Base-by-base conservation (phyloP, 306 rosid genomes). In the Lathyrus sativus region DNA sequence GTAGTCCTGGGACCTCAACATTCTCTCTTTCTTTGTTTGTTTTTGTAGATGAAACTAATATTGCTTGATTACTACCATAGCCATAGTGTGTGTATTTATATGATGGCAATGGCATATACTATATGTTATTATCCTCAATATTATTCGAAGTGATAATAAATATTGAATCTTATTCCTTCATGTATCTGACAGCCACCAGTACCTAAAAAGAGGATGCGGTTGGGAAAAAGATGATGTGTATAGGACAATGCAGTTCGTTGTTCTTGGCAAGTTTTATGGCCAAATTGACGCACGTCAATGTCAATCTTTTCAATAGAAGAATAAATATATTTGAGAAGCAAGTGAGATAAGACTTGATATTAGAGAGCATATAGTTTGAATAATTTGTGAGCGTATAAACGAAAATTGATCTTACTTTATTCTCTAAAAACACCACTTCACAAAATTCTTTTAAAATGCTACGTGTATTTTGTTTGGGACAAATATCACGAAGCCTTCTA, bases 161-260 rank as follows among this genome's bases (percentile, higher is more conserved):
- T 39, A 11, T 4, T 67, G 86, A 79, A 82, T 79, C 79, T 35
- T 51, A 51, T 79, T 82, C 83, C 12, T 49, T 58, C 42, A 46
- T 45, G 44, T 5, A 57, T 66, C 29, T 69, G 26, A 24, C 0
- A 63, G 22, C 53, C 13, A 22, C 58, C n/a, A 48, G 24, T 54
- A 13, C 17, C 59, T n/a, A 48, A 66, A 46, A 66, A 14, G 45
- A 45, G 14, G 57, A 46, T 48, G 9, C 9, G 3, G 37, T 24
- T 7, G 7, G 57, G 31, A 4, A 19, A 51, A 19, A 13, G 13
- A 0, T 0, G 7, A 6, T 19, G 33, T 53, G 59, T 1, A 51
- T 8, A 18, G 2, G 11, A 19, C 31, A 51, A 19, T 18, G 28
- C 6, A 9, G 29, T 51, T 51, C 31, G 4, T 51, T 19, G n/a